Evolutionary conservation across 164 flowering plant genomes (phyloP).

Genomic region (Dillenia turbinata): DNA sequence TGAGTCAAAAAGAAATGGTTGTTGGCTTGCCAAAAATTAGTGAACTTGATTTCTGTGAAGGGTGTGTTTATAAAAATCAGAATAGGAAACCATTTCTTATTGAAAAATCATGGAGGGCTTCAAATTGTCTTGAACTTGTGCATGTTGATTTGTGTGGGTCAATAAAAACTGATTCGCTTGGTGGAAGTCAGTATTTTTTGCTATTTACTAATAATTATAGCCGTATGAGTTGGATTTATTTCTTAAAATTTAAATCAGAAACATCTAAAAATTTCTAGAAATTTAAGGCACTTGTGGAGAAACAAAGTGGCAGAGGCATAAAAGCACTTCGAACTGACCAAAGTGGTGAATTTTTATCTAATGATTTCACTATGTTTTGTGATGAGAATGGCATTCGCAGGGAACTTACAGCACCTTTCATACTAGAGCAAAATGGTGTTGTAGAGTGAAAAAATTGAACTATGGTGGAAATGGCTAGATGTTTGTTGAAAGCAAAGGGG

Average conservation of each 20-base stretch:
- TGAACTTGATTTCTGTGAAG: too few relatives aligned
- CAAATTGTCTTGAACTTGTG: constrained; percentile 8
- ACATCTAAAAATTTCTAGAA: constrained; percentile 8
- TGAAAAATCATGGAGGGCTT: constrained; percentile 8
- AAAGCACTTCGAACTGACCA: constrained; percentile 2
- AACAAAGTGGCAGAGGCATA: constrained; percentile 1
- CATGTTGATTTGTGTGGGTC: constrained; percentile 17
- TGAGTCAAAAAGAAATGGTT: too few relatives aligned
- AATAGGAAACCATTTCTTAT: too few relatives aligned
- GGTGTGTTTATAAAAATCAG: too few relatives aligned
- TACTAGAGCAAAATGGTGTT: constrained; percentile 16
- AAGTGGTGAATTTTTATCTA: constrained; percentile 7
- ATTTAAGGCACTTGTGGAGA: constrained; percentile 12
- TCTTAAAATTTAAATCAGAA: constrained; percentile 6
- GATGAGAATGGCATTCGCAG: neutral
- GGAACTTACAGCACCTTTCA: neutral
- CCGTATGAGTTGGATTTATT: constrained; percentile 1
- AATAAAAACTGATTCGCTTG: constrained; percentile 7
- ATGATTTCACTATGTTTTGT: constrained; percentile 1
- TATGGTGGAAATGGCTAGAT: constrained; percentile 8
- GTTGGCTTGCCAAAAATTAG: too few relatives aligned
- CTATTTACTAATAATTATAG: too few relatives aligned
- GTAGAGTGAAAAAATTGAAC: constrained; percentile 16
- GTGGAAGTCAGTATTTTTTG: neutral
- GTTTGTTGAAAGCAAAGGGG: constrained; percentile 12